phyloP scores from a whole-genome alignment of 345 rosid species.

The Combretum micranthum region DNA sequence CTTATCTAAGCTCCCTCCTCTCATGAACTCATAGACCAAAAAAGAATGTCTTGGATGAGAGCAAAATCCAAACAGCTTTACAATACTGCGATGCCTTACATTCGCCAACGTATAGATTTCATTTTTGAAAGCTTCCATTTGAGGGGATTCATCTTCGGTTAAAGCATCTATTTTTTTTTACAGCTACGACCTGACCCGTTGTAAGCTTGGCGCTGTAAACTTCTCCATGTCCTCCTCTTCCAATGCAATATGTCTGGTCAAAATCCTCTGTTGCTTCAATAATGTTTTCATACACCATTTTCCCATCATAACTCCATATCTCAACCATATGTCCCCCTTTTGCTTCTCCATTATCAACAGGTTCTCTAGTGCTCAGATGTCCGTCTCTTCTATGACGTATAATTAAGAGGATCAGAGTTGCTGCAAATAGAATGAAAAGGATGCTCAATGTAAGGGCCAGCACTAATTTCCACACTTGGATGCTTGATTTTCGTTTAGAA shows the following conservation, averaged over 20 bases:
- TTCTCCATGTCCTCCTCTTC: constrained; percentile 17
- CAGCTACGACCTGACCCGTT: constrained; percentile 10
- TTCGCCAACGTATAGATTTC: constrained; percentile 18
- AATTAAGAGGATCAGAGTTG: background rate
- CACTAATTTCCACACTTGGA: background rate
- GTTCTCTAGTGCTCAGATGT: background rate
- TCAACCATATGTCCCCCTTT: background rate
- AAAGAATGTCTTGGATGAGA: constrained; percentile 9
- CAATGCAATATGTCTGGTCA: constrained; percentile 12
- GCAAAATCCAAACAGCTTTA: constrained; percentile 24
- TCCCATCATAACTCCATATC: constrained; percentile 10
- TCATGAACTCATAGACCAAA: constrained; percentile 25
- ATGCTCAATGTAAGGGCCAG: constrained; percentile 5
- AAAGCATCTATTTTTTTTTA: constrained; percentile 14
- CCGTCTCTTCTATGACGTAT: background rate
- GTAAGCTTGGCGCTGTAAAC: constrained; percentile 18
- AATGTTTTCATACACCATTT: constrained; percentile 12
- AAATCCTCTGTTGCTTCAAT: constrained; percentile 14
- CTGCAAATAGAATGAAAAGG: background rate
- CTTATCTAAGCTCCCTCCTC: constrained; percentile 14
- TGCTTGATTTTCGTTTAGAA: background rate
- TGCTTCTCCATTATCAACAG: background rate
- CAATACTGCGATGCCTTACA: constrained; percentile 23
- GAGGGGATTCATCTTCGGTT: background rate
- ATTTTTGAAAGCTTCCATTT: constrained; percentile 16